A percentile compares a stretch with the other conserved stretches of the same genome.
Conservation (phyloP, 2,329 filamentous ascomycete species). For the Fusarium mexicanum region DNA sequence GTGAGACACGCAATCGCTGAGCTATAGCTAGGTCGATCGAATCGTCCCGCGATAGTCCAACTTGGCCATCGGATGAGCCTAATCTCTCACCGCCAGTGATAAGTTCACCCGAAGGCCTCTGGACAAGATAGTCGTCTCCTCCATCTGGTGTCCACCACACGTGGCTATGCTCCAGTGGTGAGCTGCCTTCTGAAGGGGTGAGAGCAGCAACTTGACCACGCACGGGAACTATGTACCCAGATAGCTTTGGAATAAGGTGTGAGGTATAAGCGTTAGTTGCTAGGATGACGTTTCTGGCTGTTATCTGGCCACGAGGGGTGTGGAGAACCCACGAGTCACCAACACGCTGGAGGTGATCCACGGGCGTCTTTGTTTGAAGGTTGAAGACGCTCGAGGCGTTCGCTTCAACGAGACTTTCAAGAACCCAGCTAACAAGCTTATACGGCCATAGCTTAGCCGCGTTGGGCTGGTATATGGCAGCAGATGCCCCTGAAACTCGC, state of each 20-base stretch:
- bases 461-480: conserved; percentile 70
- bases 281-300: conserved; percentile 72
- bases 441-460: conserved; percentile 84
- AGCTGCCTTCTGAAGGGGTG: conserved; percentile 58
- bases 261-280: conserved; percentile 89
- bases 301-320: conserved; percentile 75
- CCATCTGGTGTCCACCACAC: conserved; percentile 63
- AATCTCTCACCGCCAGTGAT: conserved; percentile 77
- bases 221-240: conserved; percentile 78
- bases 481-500: conserved; percentile 65
- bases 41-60: conserved; percentile 69
- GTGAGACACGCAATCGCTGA: conserved; percentile 61
- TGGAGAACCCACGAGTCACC: conserved; percentile 65
- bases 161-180: conserved; percentile 66
- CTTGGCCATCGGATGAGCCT: conserved; percentile 56
- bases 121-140: conserved; percentile 77
- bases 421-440: conserved; percentile 78
- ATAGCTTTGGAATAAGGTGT: conserved; percentile 74
- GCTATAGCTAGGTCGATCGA: conserved; percentile 65
- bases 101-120: conserved; percentile 69
- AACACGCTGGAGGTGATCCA: conserved; percentile 56
- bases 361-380: conserved; percentile 78
- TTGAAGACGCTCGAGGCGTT: conserved; percentile 64
- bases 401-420: conserved; percentile 65
- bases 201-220: conserved; percentile 78